phyloP scores from a whole-genome alignment of 176 grass and related monocot genomes.

The Oryza nivara region DNA sequence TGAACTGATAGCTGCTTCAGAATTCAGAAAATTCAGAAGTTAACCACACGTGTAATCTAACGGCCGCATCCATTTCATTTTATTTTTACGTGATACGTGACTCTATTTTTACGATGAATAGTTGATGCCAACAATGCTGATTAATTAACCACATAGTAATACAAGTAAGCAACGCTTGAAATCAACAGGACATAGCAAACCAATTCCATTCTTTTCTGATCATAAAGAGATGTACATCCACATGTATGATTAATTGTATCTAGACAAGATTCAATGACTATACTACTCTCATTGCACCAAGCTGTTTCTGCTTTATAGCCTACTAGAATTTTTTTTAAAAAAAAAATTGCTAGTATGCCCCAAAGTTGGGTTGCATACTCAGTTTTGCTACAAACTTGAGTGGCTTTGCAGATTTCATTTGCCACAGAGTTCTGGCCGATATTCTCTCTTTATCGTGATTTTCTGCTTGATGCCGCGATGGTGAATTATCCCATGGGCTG shows the following conservation, averaged over 20 bases:
- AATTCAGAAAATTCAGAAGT: neutral
- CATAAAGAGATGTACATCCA: neutral
- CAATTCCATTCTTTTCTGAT: neutral
- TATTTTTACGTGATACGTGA: neutral
- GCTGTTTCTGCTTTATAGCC: too few species aligned
- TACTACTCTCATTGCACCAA: neutral
- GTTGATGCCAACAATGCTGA: neutral
- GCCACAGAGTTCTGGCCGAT: too few species aligned
- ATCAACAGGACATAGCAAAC: neutral
- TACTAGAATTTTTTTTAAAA: too few species aligned
- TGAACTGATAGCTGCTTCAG: slow-evolving; percentile 8
- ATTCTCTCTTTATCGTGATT: too few species aligned
- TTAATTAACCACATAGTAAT: neutral
- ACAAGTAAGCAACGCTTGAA: too few species aligned
- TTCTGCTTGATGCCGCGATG: too few species aligned
- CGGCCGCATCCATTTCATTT: neutral
- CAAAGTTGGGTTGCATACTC: too few species aligned
- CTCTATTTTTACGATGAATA: neutral
- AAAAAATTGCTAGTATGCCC: too few species aligned
- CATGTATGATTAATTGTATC: neutral
- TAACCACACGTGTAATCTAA: slow-evolving; percentile 4
- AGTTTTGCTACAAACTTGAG: too few species aligned
- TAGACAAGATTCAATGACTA: neutral
- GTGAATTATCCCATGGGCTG: too few species aligned
- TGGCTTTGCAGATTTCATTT: too few species aligned